Evolutionary conservation across 148 eudicot species (phyloP).

Genomic region (Arctostaphylos glauca): DNA sequence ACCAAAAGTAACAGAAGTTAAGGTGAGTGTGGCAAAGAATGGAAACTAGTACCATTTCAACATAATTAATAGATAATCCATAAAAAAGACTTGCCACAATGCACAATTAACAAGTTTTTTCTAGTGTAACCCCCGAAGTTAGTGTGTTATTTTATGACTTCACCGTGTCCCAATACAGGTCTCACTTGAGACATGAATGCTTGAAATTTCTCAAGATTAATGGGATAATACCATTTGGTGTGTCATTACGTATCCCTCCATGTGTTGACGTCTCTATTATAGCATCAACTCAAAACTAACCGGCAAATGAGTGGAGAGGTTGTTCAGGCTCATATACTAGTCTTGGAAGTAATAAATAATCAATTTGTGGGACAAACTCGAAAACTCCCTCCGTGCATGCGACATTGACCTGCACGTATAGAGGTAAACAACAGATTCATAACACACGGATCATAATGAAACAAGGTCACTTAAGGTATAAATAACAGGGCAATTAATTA

Average conservation of each 20-base stretch:
- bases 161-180: not conserved
- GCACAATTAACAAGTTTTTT: not conserved
- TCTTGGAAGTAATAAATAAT: no score
- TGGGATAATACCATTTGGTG: not conserved
- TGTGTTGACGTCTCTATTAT: not conserved
- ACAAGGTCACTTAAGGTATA: no score
- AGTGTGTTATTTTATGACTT: not conserved
- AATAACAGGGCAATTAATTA: no score
- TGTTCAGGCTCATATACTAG: no score
- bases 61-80: not conserved
- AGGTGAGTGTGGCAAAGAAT: not conserved
- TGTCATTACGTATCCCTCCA: not conserved
- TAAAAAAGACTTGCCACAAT: not conserved
- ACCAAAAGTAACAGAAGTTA: not conserved
- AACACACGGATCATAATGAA: no score
- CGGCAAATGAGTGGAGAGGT: no score
- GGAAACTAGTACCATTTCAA: no score
- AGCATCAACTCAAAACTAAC: no score
- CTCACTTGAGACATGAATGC: not conserved
- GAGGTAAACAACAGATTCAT: no score
- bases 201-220: not conserved
- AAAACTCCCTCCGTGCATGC: no score
- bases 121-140: not conserved
- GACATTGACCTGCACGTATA: no score
- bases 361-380: no score